Base-by-base conservation (phyloP, 108 stramenopile species). In the Parietichytrium sp. region DNA sequence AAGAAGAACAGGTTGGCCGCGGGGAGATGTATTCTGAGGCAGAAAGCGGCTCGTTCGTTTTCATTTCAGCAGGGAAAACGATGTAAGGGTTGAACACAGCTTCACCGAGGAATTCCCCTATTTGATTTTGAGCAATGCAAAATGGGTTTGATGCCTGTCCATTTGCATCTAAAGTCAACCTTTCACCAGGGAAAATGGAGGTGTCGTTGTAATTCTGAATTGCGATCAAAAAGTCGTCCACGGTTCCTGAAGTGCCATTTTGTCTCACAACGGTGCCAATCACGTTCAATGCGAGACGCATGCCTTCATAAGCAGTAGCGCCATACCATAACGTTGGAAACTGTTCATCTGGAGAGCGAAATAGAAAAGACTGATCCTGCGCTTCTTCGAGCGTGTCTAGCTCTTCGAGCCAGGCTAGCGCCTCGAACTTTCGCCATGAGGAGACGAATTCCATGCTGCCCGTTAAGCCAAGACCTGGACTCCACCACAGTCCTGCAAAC, bases 401-500 rank as follows among this genome's bases (percentile, higher is more conserved):
- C 20, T 45, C 3, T 25, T 72, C 61, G 33, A 72, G 61, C 61
- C 61, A 72, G 38, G 45, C 23, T 38, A 45, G 61, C 3, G 38
- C 61, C 61, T 72, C 61, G 42, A 45, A 42, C 61, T 72, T 72
- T 6, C 61, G 33, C 61, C 61, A 72, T 16, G 15, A 10, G 1
- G 33, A 45, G 61, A 72, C 42, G 33, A 72, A 72, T 3, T 36
- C 20, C 42, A 45, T 72, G 2, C 38, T 72, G 29, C 38, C 33
- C 15, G 36, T 23, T 12, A 42, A 23, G 23, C 45, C 38, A 33
- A 45, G 61, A n/a, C 61, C 61, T 16, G 61, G 61, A 42, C 61
- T 72, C 61, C 61, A 72, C 61, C 61, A 72, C 61, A 72, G 20
- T 1, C 61, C 61, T n/a, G 61, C 61, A 72, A 72, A 72, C 1